These are phyloP conservation scores for Pseudogymnoascus destructans DNA, from an alignment of 2,329 filamentous ascomycete species.

Conservation along the genomic window DNA sequence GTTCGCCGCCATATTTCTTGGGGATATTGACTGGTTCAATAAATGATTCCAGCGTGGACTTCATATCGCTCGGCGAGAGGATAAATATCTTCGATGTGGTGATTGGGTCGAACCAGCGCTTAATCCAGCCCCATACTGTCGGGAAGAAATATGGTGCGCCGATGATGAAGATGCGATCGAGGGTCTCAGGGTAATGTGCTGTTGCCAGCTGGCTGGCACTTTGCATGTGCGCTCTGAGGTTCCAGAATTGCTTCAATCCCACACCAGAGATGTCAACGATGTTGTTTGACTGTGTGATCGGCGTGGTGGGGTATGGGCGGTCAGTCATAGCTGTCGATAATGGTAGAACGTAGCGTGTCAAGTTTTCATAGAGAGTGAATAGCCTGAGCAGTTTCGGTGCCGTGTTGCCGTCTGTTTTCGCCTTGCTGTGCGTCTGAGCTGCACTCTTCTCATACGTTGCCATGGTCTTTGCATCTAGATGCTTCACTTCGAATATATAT, in stretches of 20 bases:
- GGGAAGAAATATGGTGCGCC: constrained; percentile 84
- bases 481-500: constrained; percentile 78
- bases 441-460: constrained; percentile 59
- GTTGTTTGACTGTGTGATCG: constrained; percentile 84
- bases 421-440: constrained; percentile 41
- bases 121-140: constrained; percentile 89
- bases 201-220: constrained; percentile 78
- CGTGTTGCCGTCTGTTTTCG: constrained; percentile 52
- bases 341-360: constrained; percentile 76
- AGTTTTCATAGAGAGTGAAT: constrained; percentile 87
- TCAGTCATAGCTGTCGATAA: constrained; percentile 64
- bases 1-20: constrained; percentile 74
- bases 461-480: constrained; percentile 72
- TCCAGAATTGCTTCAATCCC: constrained; percentile 90
- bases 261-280: constrained; percentile 88
- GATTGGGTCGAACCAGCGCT: constrained; percentile 88
- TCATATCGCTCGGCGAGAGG: constrained; percentile 58
- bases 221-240: constrained; percentile 87
- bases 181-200: constrained; percentile 86
- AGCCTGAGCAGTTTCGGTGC: constrained; percentile 68
- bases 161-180: constrained; percentile 70
- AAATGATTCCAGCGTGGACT: constrained; percentile 63
- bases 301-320: constrained; percentile 62
- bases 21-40: constrained; percentile 76
- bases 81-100: constrained; percentile 97